phyloP scores from a whole-genome alignment of 139 green algal genomes.

The Microglena sp. region DNA sequence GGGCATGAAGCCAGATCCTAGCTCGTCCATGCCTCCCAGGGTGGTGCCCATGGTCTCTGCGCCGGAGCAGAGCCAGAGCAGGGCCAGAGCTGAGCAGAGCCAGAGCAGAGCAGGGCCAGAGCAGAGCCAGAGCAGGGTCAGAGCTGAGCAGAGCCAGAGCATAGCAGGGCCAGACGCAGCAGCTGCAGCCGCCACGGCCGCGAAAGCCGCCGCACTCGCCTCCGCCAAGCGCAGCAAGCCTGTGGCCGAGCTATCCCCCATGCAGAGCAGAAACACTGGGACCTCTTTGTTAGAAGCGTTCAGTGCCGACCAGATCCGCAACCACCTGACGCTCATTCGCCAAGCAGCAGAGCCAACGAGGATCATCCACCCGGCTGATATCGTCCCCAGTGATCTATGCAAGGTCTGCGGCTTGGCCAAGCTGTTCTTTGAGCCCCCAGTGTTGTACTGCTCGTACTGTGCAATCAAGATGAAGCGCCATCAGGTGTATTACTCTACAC shows the following conservation, averaged over 20 bases:
- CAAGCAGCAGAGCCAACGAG: conserved; percentile 15
- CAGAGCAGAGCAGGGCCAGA: too few relatives aligned
- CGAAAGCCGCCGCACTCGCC: conserved; percentile 4
- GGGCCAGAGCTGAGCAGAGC: too few relatives aligned
- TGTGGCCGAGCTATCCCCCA: not conserved
- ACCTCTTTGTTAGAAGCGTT: conserved; percentile 92
- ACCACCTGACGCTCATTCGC: conserved; percentile 55
- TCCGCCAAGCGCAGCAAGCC: not conserved
- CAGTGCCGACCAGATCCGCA: conserved; percentile 57
- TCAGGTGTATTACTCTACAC: conserved; percentile 58
- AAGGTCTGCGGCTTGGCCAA: conserved; percentile 62
- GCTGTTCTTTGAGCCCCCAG: conserved; percentile 88
- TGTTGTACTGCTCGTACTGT: conserved; percentile 87
- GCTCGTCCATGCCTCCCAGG: too few relatives aligned
- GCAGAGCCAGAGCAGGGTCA: too few relatives aligned
- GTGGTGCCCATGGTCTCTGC: too few relatives aligned
- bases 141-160: not conserved
- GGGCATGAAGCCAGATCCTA: too few relatives aligned
- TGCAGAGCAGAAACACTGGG: conserved; percentile 46
- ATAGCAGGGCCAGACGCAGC: conserved; percentile 14
- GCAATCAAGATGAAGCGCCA: conserved; percentile 85
- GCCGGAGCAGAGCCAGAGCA: too few relatives aligned
- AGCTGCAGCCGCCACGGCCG: conserved; percentile 8
- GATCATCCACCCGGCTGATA: not conserved
- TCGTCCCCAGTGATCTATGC: not conserved